These are phyloP conservation scores for Diaporthe humulicola DNA, from an alignment of 2,329 filamentous ascomycete genomes.

Conservation along the genomic window DNA sequence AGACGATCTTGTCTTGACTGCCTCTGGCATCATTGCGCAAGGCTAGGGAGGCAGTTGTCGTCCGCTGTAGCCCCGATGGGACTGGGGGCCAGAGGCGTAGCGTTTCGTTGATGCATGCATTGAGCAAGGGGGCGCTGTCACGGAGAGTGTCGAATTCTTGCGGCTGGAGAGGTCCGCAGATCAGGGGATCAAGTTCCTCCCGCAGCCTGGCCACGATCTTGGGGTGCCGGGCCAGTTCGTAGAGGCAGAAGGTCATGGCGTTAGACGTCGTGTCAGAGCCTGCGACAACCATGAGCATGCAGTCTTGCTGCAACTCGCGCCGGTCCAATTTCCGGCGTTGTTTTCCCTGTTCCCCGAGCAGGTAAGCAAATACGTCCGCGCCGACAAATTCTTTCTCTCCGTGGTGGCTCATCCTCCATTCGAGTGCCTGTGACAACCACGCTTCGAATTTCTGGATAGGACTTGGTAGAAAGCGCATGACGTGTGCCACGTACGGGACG, in stretches of 20 bases:
- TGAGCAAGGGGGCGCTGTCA: not conserved
- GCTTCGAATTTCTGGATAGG: conserved; percentile 20
- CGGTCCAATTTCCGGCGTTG: conserved; percentile 17
- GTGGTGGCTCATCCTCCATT: conserved; percentile 15
- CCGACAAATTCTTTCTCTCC: conserved; percentile 17
- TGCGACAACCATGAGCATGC: conserved; percentile 38
- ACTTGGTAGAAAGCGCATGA: conserved; percentile 12
- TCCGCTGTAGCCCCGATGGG: conserved; percentile 2
- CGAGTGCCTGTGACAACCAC: conserved; percentile 5
- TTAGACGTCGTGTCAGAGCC: conserved; percentile 75
- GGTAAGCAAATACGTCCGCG: not conserved
- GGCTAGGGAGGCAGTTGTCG: not conserved
- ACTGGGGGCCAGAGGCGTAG: conserved; percentile 8
- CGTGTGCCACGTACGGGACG: conserved; percentile 7
- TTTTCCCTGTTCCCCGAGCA: conserved; percentile 9
- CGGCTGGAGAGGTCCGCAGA: not conserved
- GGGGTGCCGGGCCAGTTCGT: conserved; percentile 68
- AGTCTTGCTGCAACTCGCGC: conserved; percentile 10
- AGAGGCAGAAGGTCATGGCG: conserved; percentile 73
- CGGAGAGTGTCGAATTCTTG: conserved; percentile 3
- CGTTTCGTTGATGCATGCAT: conserved; percentile 13
- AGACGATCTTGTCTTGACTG: conserved; percentile 8
- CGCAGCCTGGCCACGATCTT: conserved; percentile 55
- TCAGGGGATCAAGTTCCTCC: conserved; percentile 48
- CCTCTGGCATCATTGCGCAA: not conserved